Percentiles rank a stretch among this genome's conserved stretches.
Evolutionary conservation across 1,284 basidiomycete species (phyloP).

Genomic region (Apiotrichum porosum): DNA sequence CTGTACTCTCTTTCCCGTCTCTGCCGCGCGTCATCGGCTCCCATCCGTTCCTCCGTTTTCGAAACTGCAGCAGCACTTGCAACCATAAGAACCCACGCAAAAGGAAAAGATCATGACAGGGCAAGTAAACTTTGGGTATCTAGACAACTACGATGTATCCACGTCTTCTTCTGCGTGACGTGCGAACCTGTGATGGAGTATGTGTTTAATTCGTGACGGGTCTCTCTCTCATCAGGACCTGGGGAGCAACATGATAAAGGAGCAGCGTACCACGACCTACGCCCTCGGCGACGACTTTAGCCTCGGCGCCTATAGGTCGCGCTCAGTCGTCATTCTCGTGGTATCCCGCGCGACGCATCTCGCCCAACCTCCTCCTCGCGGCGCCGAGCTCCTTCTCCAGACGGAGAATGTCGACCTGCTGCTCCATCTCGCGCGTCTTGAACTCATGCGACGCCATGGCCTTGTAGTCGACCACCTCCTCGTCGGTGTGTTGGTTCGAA

Average conservation of each 20-base stretch:
- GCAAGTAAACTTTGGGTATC: conserved; percentile 4
- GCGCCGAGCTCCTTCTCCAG: conserved; percentile 92
- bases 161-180: background rate
- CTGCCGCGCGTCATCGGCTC: too few species aligned
- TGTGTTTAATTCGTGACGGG: too few species aligned
- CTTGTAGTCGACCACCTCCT: conserved; percentile 83
- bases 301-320: too few species aligned
- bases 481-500: conserved; percentile 71
- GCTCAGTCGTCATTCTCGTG: conserved; percentile 40
- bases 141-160: conserved; percentile 9
- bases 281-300: too few species aligned
- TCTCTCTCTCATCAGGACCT: too few species aligned
- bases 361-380: conserved; percentile 75
- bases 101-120: too few species aligned
- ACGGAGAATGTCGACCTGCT: conserved; percentile 95
- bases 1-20: too few species aligned
- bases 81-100: conserved; percentile 2
- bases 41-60: too few species aligned
- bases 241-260: too few species aligned
- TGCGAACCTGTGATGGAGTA: too few species aligned
- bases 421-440: conserved; percentile 97
- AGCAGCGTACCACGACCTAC: too few species aligned
- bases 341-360: conserved; percentile 82
- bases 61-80: background rate
- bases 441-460: conserved; percentile 92